Evolutionary conservation across 1,284 basidiomycete genomes (phyloP).

Genomic region (Naganishia sp.): DNA sequence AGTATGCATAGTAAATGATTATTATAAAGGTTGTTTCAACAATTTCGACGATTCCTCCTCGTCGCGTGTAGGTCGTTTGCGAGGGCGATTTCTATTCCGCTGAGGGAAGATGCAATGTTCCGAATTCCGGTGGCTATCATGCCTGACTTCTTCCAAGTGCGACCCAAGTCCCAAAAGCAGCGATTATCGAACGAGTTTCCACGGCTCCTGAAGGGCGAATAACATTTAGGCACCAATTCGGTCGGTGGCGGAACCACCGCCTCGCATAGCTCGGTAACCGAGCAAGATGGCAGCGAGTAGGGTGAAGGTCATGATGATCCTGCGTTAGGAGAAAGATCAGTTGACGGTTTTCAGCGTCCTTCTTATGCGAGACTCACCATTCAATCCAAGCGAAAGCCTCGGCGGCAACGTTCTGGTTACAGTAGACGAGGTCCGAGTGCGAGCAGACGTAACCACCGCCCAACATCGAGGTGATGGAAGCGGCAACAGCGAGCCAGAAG

Average conservation of each 20-base stretch:
- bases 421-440: constrained; percentile 40
- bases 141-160: not conserved
- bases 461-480: constrained; percentile 48
- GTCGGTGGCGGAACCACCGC: constrained; percentile 42
- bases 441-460: constrained; percentile 48
- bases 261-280: constrained; percentile 40
- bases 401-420: constrained; percentile 47
- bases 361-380: constrained; percentile 34
- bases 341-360: too few relatives aligned
- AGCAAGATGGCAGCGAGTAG: constrained; percentile 39
- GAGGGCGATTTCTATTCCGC: constrained; percentile 1
- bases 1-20: not conserved
- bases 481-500: constrained; percentile 53
- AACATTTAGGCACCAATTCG: constrained; percentile 35
- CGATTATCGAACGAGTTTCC: not conserved
- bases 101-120: not conserved
- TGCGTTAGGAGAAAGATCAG: constrained; percentile 3
- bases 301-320: constrained; percentile 48
- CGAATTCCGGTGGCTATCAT: not conserved
- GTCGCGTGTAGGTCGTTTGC: not conserved
- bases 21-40: constrained; percentile 7
- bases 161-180: not conserved
- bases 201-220: not conserved
- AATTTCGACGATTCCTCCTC: not conserved
- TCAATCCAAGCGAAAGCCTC: constrained; percentile 55